Evolutionary conservation across 129 eudicot species (phyloP), one percentile per base, ranked within the genome.

Genomic region (Lactuca saligna): DNA sequence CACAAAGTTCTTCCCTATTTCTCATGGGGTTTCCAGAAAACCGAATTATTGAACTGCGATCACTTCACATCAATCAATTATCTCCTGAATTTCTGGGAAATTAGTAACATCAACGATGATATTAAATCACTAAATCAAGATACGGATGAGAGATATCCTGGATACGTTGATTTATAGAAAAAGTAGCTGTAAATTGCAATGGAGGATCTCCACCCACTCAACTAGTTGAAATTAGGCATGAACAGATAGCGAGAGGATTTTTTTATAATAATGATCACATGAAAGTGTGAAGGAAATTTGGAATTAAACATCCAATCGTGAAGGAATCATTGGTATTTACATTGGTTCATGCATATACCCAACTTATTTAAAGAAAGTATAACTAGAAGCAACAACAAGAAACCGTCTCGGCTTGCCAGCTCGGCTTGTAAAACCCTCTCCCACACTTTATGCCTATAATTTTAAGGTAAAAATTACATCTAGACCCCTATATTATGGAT

Each of bases 261-360:
- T 25, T 14, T 46, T 67, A 57, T 51, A 53, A 61, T 76, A 68
- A 75, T 60, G 58, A 62, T 54, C 65, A 69, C 65, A 69, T 76
- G 66, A 64, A 44, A 25, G 54, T 63, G 54, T 17, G 69, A 75
- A 75, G 49, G 38, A 53, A 53, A 60, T 68, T 51, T 39, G 57
- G 69, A 76, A 62, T 54, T 57, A 69, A 69, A 68, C 56, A 75
- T 60, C 49, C 54, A 59, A 41, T 76, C 44, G 57, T 69, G 66
- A 65, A 33, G 37, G 68, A 42, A 69, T 75, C 44, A 39, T 60
- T 51, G 69, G 4, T n/a, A 49, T 75, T 66, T 59, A 16, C 69
- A 75, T 76, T 55, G 81, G 75, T 76, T 53, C 80, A 76, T 69
- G 81, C 75, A 76, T 29, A 51, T 75, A 66, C 65, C 76, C 76